Conservation (phyloP, 1,139 yeast species). For the Eremothecium sinecaudum region DNA sequence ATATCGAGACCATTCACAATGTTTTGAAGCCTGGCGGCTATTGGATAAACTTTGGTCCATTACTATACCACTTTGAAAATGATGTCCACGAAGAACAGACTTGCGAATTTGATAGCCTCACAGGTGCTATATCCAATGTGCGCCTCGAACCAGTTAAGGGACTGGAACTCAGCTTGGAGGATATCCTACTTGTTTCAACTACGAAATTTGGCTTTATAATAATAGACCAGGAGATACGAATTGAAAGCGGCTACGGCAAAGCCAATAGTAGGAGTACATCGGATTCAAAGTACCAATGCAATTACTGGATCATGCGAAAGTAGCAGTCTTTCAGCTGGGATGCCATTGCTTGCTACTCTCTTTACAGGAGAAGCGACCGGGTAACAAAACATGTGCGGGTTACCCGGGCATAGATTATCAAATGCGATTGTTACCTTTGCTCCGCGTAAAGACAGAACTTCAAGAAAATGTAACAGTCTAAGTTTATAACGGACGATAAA, state of each 20-base stretch:
- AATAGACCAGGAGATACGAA: slow-evolving; percentile 8
- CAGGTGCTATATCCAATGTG: slow-evolving; percentile 9
- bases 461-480: too few species aligned
- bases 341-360: neutral
- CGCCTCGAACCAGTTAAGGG: slow-evolving; percentile 13
- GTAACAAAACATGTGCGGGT: neutral
- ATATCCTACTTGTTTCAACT: slow-evolving; percentile 10
- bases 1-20: slow-evolving; percentile 48
- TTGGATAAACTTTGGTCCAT: slow-evolving; percentile 84
- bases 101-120: slow-evolving; percentile 11
- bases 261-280: slow-evolving; percentile 2
- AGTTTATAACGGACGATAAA: too few species aligned
- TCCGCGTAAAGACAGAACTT: too few species aligned
- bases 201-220: slow-evolving; percentile 8
- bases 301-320: slow-evolving; percentile 14
- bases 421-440: too few species aligned
- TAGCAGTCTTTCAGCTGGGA: neutral
- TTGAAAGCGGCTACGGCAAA: slow-evolving; percentile 14
- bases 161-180: slow-evolving; percentile 14
- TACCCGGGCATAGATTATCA: too few species aligned
- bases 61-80: slow-evolving; percentile 77
- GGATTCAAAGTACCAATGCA: slow-evolving; percentile 12
- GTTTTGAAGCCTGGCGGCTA: slow-evolving; percentile 46
- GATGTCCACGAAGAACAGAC: slow-evolving; percentile 29
- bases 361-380: neutral